Conservation (phyloP, 2,329 filamentous ascomycete genomes). For the Neofusicoccum laricinum region DNA sequence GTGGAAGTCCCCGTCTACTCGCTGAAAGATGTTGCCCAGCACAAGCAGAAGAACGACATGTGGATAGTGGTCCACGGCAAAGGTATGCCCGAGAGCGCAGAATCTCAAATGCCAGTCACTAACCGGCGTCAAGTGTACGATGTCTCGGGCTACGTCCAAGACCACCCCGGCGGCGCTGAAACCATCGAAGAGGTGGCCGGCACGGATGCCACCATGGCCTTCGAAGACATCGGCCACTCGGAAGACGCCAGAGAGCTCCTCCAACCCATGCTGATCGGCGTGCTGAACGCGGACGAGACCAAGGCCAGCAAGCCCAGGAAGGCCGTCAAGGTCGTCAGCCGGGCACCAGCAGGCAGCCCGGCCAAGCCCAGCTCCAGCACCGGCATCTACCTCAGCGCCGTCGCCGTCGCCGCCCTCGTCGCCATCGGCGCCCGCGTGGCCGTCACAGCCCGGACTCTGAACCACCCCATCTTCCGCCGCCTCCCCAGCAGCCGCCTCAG, state of each 20-base stretch:
- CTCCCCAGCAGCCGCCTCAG: background rate
- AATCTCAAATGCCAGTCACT: background rate
- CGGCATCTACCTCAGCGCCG: background rate
- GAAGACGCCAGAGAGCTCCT: conserved; percentile 46
- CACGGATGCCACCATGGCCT: conserved; percentile 41
- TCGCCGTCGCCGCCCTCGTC: background rate
- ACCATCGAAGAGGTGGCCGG: conserved; percentile 42
- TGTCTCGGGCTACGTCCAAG: conserved; percentile 55
- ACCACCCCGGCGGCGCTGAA: conserved; percentile 53
- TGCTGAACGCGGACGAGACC: conserved; percentile 23
- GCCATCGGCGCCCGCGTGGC: background rate
- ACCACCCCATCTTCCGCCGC: background rate
- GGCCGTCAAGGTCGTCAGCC: conserved; percentile 18
- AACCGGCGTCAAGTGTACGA: conserved; percentile 49
- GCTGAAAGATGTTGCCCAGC: conserved; percentile 47
- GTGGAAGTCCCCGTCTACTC: conserved; percentile 27
- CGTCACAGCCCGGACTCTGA: background rate
- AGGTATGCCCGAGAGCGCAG: conserved; percentile 16
- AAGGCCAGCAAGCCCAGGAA: conserved; percentile 17
- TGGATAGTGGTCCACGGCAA: conserved; percentile 59
- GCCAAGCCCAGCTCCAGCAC: background rate
- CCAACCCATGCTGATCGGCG: conserved; percentile 36
- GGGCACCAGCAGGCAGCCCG: background rate
- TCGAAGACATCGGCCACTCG: conserved; percentile 46
- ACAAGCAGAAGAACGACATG: conserved; percentile 48